phyloP scores from a whole-genome alignment of 1,284 basidiomycete species.

The Cryptococcus maquisensis region DNA sequence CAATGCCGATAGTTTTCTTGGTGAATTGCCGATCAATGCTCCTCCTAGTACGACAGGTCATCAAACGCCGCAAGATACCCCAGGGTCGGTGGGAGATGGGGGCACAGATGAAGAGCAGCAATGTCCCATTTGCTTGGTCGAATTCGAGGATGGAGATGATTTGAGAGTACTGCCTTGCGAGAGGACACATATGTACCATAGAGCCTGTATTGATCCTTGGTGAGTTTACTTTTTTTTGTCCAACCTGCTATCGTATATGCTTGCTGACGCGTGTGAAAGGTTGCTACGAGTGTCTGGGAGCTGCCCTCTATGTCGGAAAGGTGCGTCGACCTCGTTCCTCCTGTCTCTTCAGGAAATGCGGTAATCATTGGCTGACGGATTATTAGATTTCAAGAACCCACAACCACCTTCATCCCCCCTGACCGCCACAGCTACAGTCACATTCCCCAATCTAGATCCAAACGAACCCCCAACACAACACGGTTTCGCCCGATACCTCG shows the following conservation, averaged over 20 bases:
- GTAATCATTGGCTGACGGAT: background rate
- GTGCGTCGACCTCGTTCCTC: slow-evolving; percentile 49
- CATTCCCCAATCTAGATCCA: no score
- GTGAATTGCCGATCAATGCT: no score
- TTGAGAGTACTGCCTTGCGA: slow-evolving; percentile 83
- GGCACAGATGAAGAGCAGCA: slow-evolving; percentile 72
- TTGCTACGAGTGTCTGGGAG: slow-evolving; percentile 80
- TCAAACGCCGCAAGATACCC: no score
- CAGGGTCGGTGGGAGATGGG: slow-evolving; percentile 6
- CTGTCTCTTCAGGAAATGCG: background rate
- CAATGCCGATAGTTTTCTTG: background rate
- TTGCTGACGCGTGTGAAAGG: slow-evolving; percentile 49
- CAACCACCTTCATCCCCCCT: slow-evolving; percentile 6
- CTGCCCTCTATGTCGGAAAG: slow-evolving; percentile 85
- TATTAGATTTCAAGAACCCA: slow-evolving; percentile 42
- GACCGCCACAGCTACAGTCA: background rate
- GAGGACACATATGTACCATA: slow-evolving; percentile 81
- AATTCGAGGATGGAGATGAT: slow-evolving; percentile 89
- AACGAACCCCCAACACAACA: slow-evolving; percentile 7
- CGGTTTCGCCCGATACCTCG: slow-evolving; percentile 42
- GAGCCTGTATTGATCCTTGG: slow-evolving; percentile 52
- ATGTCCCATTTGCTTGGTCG: slow-evolving; percentile 88
- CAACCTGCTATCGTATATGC: background rate
- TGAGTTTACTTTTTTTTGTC: slow-evolving; percentile 7
- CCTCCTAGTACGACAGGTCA: no score